Evolutionary conservation across 352 stramenopile species (phyloP), one percentile per base, ranked within the genome.

Genomic region (Lagenidium sp.): DNA sequence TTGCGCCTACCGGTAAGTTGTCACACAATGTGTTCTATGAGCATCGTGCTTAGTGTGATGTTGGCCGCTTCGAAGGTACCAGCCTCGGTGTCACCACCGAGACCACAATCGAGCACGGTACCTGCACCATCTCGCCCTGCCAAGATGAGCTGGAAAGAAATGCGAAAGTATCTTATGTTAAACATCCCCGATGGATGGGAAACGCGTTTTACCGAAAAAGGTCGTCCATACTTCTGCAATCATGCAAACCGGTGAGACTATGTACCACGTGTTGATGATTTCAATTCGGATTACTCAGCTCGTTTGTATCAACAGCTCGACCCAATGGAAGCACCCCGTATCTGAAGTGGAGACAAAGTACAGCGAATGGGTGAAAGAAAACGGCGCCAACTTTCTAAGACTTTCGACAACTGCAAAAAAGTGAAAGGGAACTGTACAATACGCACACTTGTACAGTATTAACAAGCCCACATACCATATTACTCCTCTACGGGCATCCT

Each of bases 191-290:
- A 84, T 20, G 77, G 80, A 7, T 93, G 81, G 81, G 81, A 93
- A 44, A 79, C 65, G 32, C 73, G 80, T 4, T 87, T 83, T 53
- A 93, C 75, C 13, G 70, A 85, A 30, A 89, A 86, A 20, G 77
- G 81, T 3, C 68, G 68, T 35, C 81, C 81, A 1, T 93, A 94
- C 53, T 90, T 90, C 45, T 88, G 78, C 55, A 82, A 87, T 41
- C 78, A 91, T 32, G 61, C 50, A 11, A 74, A 83, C 36, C 43
- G 76, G 78, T 89, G 53, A 41, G 60, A 51, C n/a, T 19, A 34
- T 10, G 21, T 12, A 38, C n/a, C 16, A 22, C 16, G n/a, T 47
- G 28, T 25, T 25, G 30, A 19, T 18, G 10, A 43, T 39, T 16
- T 30, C 0, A n/a, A 34, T 8, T 29, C 8, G 29, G 29, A 25